Evolutionary conservation across 352 stramenopile genomes (phyloP).

Genomic region (Hyaloperonospora brassicae): DNA sequence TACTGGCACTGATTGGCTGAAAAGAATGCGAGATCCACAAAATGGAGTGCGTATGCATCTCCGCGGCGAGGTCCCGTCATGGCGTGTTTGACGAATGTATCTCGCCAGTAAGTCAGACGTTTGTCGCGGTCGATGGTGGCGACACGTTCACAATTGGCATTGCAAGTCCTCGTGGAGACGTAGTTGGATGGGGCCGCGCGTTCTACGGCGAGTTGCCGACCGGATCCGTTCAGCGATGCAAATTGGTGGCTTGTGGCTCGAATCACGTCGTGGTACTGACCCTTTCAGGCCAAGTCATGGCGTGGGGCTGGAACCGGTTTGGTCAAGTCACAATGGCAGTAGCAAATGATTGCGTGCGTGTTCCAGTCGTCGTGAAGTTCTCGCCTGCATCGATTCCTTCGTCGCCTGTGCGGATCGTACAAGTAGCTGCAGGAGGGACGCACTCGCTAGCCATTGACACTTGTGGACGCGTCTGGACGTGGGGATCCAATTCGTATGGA

Average conservation of each 20-base stretch:
- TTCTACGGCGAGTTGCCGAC: constrained; percentile 58
- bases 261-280: constrained; percentile 52
- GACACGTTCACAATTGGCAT: constrained; percentile 48
- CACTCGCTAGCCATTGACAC: constrained; percentile 55
- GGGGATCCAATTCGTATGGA: constrained; percentile 55
- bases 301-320: constrained; percentile 50
- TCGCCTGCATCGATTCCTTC: neutral
- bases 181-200: constrained; percentile 51
- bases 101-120: constrained; percentile 5
- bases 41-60: constrained; percentile 28
- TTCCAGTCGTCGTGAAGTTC: constrained; percentile 28
- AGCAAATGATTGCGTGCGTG: constrained; percentile 8
- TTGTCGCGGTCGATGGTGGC: constrained; percentile 32
- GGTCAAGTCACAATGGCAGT: constrained; percentile 27
- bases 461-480: constrained; percentile 39
- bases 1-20: constrained; percentile 18
- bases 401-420: constrained; percentile 4
- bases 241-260: constrained; percentile 36
- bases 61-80: neutral
- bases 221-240: constrained; percentile 20
- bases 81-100: constrained; percentile 35
- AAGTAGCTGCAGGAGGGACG: constrained; percentile 42
- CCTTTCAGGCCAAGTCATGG: constrained; percentile 30
- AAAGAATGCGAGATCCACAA: neutral
- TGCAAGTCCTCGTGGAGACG: constrained; percentile 20